These are phyloP conservation scores for Wallacemonas rigidus DNA, from an alignment of 208 protist species.

Conservation along the genomic window DNA sequence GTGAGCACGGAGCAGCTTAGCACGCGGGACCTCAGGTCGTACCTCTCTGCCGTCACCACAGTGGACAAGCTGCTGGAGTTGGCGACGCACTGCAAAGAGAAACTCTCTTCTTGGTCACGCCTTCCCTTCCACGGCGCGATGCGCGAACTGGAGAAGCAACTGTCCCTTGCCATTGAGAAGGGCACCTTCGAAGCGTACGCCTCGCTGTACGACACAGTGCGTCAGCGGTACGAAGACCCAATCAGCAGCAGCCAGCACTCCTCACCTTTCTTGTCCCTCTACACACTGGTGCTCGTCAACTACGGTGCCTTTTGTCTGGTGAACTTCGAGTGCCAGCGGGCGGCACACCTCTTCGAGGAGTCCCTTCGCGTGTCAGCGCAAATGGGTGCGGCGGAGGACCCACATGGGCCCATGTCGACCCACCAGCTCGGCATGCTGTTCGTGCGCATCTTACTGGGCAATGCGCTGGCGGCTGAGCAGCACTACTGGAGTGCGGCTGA, in stretches of 20 bases:
- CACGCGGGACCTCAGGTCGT: slow-evolving; percentile 12
- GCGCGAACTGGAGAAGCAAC: slow-evolving; percentile 35
- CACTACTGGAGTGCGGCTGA: slow-evolving; percentile 61
- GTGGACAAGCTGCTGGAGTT: slow-evolving; percentile 21
- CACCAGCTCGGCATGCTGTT: slow-evolving; percentile 36
- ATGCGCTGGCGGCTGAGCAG: slow-evolving; percentile 59
- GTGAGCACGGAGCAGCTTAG: neutral
- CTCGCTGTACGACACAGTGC: slow-evolving; percentile 29
- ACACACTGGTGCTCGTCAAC: slow-evolving; percentile 64
- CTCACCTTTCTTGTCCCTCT: slow-evolving; percentile 40
- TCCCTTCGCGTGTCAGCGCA: slow-evolving; percentile 38
- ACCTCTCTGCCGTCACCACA: slow-evolving; percentile 1
- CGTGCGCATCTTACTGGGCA: slow-evolving; percentile 76
- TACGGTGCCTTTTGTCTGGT: slow-evolving; percentile 75
- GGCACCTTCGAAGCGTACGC: slow-evolving; percentile 48
- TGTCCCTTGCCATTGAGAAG: slow-evolving; percentile 34
- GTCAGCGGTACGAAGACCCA: slow-evolving; percentile 39
- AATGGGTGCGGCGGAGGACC: neutral
- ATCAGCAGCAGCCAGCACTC: slow-evolving; percentile 26
- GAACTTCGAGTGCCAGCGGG: slow-evolving; percentile 46
- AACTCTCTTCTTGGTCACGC: slow-evolving; percentile 31
- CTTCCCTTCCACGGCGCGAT: slow-evolving; percentile 34
- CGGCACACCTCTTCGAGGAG: slow-evolving; percentile 45
- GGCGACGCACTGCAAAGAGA: slow-evolving; percentile 26
- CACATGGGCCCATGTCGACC: neutral